Base-by-base conservation (phyloP, 371 early-diverging fungal species). In the Mucor sp. region DNA sequence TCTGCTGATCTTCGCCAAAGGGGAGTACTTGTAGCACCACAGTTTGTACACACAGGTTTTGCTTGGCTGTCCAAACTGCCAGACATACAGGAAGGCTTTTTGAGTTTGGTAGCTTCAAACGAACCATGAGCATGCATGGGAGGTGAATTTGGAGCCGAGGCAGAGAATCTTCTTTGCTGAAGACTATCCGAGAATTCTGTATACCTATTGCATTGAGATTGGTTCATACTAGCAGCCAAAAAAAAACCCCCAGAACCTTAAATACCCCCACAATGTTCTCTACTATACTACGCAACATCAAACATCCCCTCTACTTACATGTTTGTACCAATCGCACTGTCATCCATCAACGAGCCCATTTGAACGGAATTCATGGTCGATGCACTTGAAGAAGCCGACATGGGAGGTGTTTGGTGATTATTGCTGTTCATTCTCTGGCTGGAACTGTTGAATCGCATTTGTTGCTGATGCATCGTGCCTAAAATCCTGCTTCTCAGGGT, bases 1-100 rank as follows among this genome's bases (percentile, higher is more conserved):
- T 93, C 83, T 27, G 86, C 87, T 30, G 93, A 92, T 65, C 98
- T 83, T 37, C 99, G 85, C 99, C 99, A 99, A 11, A 97, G 89
- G 0, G 99, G 97, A 3, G 99, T 98, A 9, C 85, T 87, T 0
- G 93, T 94, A 3, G 94, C 93, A 11, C 84, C 80, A 79, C 99
- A 99, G 79, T 99, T 97, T 43, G 84, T 82, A 79, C 97, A 97
- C 6, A 77, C 65, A 4, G 83, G 79, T 57, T 74, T 75, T 27
- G 64, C 33, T 58, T 72, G 71, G 58, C 62, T 50, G 47, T 75
- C 70, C 32, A 66, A 3, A 61, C 62, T 64, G 4, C 68, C 66
- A 27, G 63, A 58, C 37, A 33, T 56, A 21, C 48, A 6, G 12
- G 37, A 39, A 2, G 30, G 6, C 41, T 57, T 63, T 56, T 35